Evolutionary conservation across 2,329 filamentous ascomycete species (phyloP), one percentile per base, ranked within the genome.

Genomic region (Cytospora piceicola): DNA sequence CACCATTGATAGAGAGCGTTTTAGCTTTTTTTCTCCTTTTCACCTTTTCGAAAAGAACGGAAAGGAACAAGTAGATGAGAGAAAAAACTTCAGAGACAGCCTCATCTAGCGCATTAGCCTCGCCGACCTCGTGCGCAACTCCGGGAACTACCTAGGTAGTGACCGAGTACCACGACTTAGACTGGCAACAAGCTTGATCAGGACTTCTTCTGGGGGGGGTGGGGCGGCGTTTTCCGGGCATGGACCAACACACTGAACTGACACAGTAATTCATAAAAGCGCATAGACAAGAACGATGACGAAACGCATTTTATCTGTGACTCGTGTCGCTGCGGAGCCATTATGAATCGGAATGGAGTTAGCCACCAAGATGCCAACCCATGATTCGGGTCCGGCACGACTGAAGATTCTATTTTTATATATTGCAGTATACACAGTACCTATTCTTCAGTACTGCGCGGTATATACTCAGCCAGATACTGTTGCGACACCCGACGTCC

Each of bases 361-460:
- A 9, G 46, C 46, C 11, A 24, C n/a, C 20, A 12, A 20, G 9
- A 20, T 12, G n/a, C 46, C 46, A 22, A 58, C 32, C 60, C 64
- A 66, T 64, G 61, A 60, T 39, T 66, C 61, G 61, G 56, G 42
- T 39, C 61, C 62, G 65, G 64, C 53, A 62, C 64, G 42, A 63
- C 39, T 63, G 34, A 57, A 34, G 42, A 24, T 64, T 63, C 64
- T 66, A 66, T 64, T 66, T 53, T 55, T 63, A 46, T 42, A 42
- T n/a, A 42, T 6, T 29, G 3, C 3, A 29, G 8, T 14, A n/a
- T n/a, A 42, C 39, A 42, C 39, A 42, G 39, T 42, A n/a, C n/a
- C n/a, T n/a, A 42, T 42, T 14, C 12, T 15, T 15, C 4, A 36
- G 34, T 15, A 14, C 11, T 36, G 2, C 12, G 12, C 15, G 12